Conservation (phyloP, 768 basidiomycete species). For the Phylloporus sp. region DNA sequence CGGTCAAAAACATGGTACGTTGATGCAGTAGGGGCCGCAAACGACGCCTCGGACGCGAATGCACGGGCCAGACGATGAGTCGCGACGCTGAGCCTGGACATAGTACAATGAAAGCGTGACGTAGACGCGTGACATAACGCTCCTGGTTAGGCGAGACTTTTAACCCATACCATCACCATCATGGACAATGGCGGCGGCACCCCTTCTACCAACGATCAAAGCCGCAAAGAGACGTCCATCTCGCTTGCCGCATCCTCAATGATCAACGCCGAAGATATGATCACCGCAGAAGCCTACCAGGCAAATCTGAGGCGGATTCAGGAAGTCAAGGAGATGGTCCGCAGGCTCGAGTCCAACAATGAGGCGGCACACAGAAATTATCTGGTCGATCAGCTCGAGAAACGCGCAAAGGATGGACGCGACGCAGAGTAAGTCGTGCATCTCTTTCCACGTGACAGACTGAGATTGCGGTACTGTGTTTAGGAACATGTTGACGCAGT, state of each 20-base stretch:
- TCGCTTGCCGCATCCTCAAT: slow-evolving; percentile 23
- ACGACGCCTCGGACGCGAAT: slow-evolving; percentile 47
- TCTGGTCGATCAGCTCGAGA: slow-evolving; percentile 32
- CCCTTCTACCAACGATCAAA: slow-evolving; percentile 5
- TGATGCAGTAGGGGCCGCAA: slow-evolving; percentile 39
- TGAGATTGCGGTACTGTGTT: not conserved
- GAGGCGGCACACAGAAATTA: slow-evolving; percentile 38
- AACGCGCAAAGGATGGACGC: slow-evolving; percentile 40
- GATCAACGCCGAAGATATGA: slow-evolving; percentile 20
- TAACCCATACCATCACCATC: slow-evolving; percentile 2
- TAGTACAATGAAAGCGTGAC: slow-evolving; percentile 18
- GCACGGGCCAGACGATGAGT: slow-evolving; percentile 30
- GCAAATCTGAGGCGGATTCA: slow-evolving; percentile 25
- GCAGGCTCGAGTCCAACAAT: slow-evolving; percentile 35
- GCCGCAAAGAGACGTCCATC: slow-evolving; percentile 10
- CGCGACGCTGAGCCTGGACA: slow-evolving; percentile 1
- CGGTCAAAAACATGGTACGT: slow-evolving; percentile 87
- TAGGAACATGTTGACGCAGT: slow-evolving; percentile 21
- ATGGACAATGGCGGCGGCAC: slow-evolving; percentile 15
- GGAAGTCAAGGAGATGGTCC: slow-evolving; percentile 28
- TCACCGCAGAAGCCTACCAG: slow-evolving; percentile 20
- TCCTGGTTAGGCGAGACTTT: not conserved
- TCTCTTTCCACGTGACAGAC: not conserved
- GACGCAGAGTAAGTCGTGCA: slow-evolving; percentile 39
- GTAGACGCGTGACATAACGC: slow-evolving; percentile 11